Conservation (phyloP, 768 basidiomycete genomes). For the Dentipellis fragilis region DNA sequence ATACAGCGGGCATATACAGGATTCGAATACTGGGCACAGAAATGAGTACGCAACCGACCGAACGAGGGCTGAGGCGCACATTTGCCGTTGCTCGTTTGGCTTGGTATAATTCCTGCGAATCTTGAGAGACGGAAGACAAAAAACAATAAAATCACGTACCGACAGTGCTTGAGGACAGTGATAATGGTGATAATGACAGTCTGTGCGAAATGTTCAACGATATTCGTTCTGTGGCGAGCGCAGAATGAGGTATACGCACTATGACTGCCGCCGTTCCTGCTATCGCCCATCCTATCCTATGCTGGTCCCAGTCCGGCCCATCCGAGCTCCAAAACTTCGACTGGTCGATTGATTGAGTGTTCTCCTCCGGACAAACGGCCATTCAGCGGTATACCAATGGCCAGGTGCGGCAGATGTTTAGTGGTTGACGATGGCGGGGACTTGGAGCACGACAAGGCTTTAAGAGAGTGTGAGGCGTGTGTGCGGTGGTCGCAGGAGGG, state of each 20-base stretch:
- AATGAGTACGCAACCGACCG: neutral
- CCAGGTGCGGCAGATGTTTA: neutral
- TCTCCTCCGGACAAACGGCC: conserved; percentile 38
- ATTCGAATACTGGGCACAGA: conserved; percentile 51
- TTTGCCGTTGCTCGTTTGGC: conserved; percentile 67
- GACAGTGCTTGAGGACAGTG: conserved; percentile 50
- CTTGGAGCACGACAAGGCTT: neutral
- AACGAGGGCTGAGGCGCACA: conserved; percentile 31
- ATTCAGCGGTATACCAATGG: neutral
- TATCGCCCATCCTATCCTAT: conserved; percentile 67
- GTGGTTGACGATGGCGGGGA: neutral
- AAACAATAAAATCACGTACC: conserved; percentile 30
- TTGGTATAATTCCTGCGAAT: conserved; percentile 58
- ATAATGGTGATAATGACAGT: conserved; percentile 51
- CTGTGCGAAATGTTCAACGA: conserved; percentile 21
- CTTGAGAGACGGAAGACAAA: neutral
- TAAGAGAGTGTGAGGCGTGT: no score
- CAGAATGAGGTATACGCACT: conserved; percentile 28
- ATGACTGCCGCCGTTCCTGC: conserved; percentile 49
- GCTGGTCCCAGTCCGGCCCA: conserved; percentile 46
- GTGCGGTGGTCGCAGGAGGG: neutral
- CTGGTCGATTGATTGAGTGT: conserved; percentile 43
- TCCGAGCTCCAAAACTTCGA: conserved; percentile 49
- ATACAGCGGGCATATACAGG: conserved; percentile 77
- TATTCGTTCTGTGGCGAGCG: neutral